Evolutionary conservation across 2,329 filamentous ascomycete species (phyloP), one percentile per base, ranked within the genome.

Genomic region (Emmonsia crescens): DNA sequence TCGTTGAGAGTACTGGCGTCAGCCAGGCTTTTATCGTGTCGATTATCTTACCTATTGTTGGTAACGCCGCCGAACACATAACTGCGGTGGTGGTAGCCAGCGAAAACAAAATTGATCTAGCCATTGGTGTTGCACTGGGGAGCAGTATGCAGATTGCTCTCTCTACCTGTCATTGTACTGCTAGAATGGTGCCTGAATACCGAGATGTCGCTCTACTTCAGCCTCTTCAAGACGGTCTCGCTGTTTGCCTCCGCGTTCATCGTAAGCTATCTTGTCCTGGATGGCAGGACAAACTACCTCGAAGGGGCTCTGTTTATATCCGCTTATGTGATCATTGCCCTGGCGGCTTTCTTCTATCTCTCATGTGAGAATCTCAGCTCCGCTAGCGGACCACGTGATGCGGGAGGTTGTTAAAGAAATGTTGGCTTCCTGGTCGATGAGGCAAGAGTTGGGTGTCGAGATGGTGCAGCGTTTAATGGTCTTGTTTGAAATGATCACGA

Each of bases 211-310:
- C 80, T 95, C 40, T 91, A 93, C 77, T 95, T 95, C 74, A 90
- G 90, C 63, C 82, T 91, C 57, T 96, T 95, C 74, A 90, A 95
- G 81, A 95, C 90, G 0, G 88, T 94, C 27, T 89, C 88, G 61
- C 83, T 95, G 69, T 95, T 95, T 74, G 85, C 93, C 59, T 89
- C 85, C 59, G 86, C 91, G 8, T 86, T 95, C 66, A 91, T 95
- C 65, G 89, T 93, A 75, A 94, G 93, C 75, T 95, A 94, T 72
- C 77, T 95, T 63, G 90, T 95, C 57, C 79, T 93, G 64, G 91
- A 95, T 69, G 90, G 90, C 12, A 83, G 91, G 72, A 91, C 87
- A 72, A 95, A 95, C 71, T 95, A 94, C 69, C 83, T 95, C 14
- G 90, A 95, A 76, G 90, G 90, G 61, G 69, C 71, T 1, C 72